Conservation (phyloP, 2,329 filamentous ascomycete species). For the Clathrospora elynae region DNA sequence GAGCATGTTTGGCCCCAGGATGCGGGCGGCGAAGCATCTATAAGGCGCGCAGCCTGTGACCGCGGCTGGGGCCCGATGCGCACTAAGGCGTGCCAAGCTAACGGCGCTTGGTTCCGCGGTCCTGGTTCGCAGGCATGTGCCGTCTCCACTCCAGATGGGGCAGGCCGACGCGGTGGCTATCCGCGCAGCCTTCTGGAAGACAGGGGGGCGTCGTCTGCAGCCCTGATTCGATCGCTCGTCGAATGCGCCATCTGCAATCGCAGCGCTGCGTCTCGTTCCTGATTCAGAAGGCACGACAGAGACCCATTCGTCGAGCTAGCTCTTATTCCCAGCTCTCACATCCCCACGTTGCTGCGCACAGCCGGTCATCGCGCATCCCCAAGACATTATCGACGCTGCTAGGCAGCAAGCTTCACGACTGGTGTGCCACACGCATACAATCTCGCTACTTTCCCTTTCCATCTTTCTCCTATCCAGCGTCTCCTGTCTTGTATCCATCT, state of each 20-base stretch:
- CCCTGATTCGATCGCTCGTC: too few species aligned
- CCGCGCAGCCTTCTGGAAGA: neutral
- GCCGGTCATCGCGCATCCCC: too few species aligned
- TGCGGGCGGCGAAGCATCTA: slow-evolving; percentile 21
- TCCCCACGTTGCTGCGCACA: too few species aligned
- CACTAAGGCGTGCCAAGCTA: too few species aligned
- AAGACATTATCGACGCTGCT: too few species aligned
- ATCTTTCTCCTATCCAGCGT: too few species aligned
- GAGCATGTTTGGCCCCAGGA: slow-evolving; percentile 8
- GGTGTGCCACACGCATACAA: too few species aligned
- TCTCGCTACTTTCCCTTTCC: too few species aligned
- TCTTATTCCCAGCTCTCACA: slow-evolving; percentile 2
- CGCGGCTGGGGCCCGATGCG: slow-evolving; percentile 1
- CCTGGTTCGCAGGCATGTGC: slow-evolving; percentile 7
- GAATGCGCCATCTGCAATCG: neutral
- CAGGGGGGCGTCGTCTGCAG: too few species aligned
- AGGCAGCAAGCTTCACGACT: too few species aligned
- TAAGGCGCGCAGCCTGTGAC: slow-evolving; percentile 5
- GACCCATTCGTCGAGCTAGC: neutral
- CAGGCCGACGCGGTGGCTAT: too few species aligned
- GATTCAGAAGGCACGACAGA: slow-evolving; percentile 5
- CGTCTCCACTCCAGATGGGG: too few species aligned
- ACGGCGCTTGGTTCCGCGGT: slow-evolving; percentile 4
- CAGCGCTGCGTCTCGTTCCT: slow-evolving; percentile 6
- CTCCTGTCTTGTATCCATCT: slow-evolving; percentile 9